Conservation (phyloP, 768 basidiomycete species). For the Lenzites betulinus region DNA sequence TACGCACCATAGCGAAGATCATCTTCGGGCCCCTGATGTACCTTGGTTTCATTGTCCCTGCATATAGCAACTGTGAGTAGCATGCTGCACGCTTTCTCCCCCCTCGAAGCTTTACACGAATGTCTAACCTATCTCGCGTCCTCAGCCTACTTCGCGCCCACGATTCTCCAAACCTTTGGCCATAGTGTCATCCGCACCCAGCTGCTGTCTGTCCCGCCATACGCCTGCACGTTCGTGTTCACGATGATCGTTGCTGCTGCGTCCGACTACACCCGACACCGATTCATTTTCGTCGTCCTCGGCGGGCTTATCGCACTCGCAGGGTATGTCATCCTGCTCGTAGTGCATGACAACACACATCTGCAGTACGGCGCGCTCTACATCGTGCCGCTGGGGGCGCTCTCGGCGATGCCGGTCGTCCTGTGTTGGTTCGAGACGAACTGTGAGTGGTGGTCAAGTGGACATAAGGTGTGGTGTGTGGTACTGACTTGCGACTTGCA, state of each 20-base stretch:
- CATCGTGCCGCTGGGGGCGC: conserved; percentile 22
- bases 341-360: conserved; percentile 22
- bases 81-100: background rate
- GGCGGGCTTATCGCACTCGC: conserved; percentile 19
- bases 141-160: conserved; percentile 28
- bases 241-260: conserved; percentile 25
- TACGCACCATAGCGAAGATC: conserved; percentile 24
- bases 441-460: conserved; percentile 9
- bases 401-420: conserved; percentile 26
- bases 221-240: conserved; percentile 29
- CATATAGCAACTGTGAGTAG: conserved; percentile 30
- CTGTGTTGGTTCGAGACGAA: conserved; percentile 32
- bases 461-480: background rate
- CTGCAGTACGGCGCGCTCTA: conserved; percentile 28
- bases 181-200: conserved; percentile 30
- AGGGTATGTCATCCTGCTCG: conserved; percentile 27
- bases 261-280: conserved; percentile 24
- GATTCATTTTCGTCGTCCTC: conserved; percentile 24
- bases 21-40: conserved; percentile 34
- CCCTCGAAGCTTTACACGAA: background rate
- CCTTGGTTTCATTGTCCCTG: conserved; percentile 32
- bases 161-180: conserved; percentile 27
- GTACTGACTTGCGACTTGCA: conserved; percentile 2
- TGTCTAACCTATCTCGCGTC: background rate
- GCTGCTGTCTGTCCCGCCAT: conserved; percentile 34